Evolutionary conservation across 2,329 filamentous ascomycete species (phyloP).

Genomic region (Orbilia javanica): DNA sequence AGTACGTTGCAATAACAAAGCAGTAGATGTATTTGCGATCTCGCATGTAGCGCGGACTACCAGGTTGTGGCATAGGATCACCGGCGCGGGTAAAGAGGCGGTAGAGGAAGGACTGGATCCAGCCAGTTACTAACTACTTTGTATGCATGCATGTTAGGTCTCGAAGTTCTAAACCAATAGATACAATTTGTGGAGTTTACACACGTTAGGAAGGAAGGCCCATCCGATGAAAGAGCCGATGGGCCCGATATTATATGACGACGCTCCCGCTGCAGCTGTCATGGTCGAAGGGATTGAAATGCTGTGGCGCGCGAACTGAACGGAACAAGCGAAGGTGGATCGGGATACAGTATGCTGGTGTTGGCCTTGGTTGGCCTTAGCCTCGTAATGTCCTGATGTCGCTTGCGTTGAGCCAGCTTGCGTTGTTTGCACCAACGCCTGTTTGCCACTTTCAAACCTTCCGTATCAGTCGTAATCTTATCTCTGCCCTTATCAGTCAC

Average conservation of each 20-base stretch:
- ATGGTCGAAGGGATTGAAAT: conserved; percentile 10
- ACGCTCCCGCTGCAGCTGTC: conserved; percentile 11
- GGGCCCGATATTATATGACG: conserved; percentile 36
- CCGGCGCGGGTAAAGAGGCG: conserved; percentile 89
- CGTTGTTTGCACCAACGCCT: conserved; percentile 32
- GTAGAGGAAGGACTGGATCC: conserved; percentile 86
- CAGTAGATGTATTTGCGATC: conserved; percentile 88
- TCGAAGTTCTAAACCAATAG: background rate
- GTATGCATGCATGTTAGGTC: conserved; percentile 14
- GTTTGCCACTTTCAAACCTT: conserved; percentile 10
- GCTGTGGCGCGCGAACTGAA: background rate
- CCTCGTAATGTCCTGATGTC: no score
- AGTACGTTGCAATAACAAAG: conserved; percentile 81
- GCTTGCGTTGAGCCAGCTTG: background rate
- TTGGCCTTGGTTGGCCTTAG: no score
- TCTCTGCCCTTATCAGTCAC: conserved; percentile 54
- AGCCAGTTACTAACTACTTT: conserved; percentile 78
- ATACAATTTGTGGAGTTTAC: background rate
- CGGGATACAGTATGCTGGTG: conserved; percentile 11
- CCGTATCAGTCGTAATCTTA: background rate
- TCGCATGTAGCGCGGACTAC: conserved; percentile 75
- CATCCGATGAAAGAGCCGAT: conserved; percentile 54
- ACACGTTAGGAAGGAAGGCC: conserved; percentile 52
- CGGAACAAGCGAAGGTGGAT: background rate
- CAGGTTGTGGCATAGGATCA: conserved; percentile 79